These are phyloP conservation scores for Lactifluus volemus DNA, from an alignment of 768 basidiomycete genomes.

Conservation along the genomic window DNA sequence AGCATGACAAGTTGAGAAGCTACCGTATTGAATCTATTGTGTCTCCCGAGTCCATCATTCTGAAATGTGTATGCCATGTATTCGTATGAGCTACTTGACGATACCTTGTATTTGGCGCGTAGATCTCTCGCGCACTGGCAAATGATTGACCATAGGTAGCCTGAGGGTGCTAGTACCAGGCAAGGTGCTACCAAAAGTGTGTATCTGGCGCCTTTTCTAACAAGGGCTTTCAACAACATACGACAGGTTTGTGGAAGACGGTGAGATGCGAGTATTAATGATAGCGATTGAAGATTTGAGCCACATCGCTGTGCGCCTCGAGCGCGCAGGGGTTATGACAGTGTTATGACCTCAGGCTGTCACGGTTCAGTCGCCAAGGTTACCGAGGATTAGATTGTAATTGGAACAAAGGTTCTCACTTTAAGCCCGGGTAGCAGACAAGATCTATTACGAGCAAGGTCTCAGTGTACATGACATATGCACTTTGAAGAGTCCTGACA, in stretches of 20 bases:
- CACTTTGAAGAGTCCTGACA: neutral
- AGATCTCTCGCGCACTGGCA: neutral
- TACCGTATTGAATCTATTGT: too few species aligned
- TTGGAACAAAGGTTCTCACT: neutral
- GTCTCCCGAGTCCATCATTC: too few species aligned
- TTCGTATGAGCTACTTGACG: too few species aligned
- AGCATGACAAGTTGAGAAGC: too few species aligned
- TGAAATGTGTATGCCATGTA: too few species aligned
- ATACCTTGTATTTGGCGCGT: neutral
- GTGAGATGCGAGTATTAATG: neutral
- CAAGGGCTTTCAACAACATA: neutral
- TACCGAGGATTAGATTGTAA: neutral
- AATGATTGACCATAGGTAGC: too few species aligned
- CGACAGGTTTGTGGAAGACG: too few species aligned
- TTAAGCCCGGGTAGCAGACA: neutral
- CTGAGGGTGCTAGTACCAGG: neutral
- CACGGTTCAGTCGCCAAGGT: too few species aligned
- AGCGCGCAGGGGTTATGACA: too few species aligned
- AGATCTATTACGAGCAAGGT: neutral
- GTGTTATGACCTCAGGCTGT: neutral
- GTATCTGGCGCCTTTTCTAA: neutral
- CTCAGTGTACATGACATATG: neutral
- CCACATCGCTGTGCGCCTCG: neutral
- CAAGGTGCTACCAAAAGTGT: constrained; percentile 4
- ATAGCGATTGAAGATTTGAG: neutral